Evolutionary conservation across 257 asterid species (phyloP), one percentile per base, ranked within the genome.

Genomic region (Solanum chilense): DNA sequence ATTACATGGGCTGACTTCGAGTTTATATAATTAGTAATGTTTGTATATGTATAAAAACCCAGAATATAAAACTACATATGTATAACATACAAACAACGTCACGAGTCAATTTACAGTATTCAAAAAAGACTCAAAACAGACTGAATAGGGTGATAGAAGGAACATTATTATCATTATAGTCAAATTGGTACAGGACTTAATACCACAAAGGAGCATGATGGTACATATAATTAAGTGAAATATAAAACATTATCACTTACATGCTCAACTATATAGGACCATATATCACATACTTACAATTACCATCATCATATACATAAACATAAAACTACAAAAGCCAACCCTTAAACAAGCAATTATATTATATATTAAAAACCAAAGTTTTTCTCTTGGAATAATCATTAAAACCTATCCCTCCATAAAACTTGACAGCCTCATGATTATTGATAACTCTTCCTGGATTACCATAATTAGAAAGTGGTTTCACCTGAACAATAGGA

Each of bases 341-440:
- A 52, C 60, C 60, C 16, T 16, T 52, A 5, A 9, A 52, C 16
- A 52, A 16, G 8, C 23, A 37, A 37, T 37, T 37, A 37, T 37
- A 5, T 37, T 37, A 37, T 37, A 37, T 37, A 37, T 37, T 37
- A 5, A 37, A 37, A 37, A 37, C 7, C 39, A 37, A 85, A 39
- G 93, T 90, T 20, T 89, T 92, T 69, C 84, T 87, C 90, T 76
- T 87, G 41, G 91, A 81, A 82, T 45, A 74, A 35, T 90, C 91
- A 82, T 85, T 52, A 29, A 75, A 29, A 2, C 68, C 25, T 8
- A 87, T 21, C 83, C 88, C 92, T 82, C 90, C 92, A 27, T 64
- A 89, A 33, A 89, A 52, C 66, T 88, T 68, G 73, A 37, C 90
- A 29, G 85, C 90, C 16, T 90, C 93, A 35, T 25, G 70, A 29